Percentiles rank a stretch among this genome's conserved stretches.
phyloP scores from a whole-genome alignment of 768 basidiomycete species.

The Boletus huronensis region DNA sequence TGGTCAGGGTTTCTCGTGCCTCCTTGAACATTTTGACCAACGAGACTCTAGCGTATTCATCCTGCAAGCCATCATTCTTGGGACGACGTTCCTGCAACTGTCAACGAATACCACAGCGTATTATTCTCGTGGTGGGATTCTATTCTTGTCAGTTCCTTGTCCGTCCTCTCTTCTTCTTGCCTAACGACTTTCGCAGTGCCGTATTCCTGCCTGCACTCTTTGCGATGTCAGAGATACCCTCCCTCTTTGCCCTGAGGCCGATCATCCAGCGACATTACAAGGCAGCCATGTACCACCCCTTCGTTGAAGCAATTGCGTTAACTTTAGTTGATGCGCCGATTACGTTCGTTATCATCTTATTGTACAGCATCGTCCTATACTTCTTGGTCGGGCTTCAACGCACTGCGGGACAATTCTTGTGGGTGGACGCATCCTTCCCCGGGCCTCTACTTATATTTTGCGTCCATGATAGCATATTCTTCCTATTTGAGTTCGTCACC shows the following conservation, averaged over 20 bases:
- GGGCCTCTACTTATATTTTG: constrained; percentile 9
- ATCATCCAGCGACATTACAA: constrained; percentile 42
- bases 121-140: constrained; percentile 71
- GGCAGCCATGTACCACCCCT: constrained; percentile 51
- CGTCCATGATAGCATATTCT: constrained; percentile 43
- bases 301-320: constrained; percentile 43
- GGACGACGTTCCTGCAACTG: constrained; percentile 46
- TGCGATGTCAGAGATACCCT: constrained; percentile 56
- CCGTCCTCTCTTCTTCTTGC: background rate
- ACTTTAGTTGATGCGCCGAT: constrained; percentile 48
- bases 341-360: constrained; percentile 34
- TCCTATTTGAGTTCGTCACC: constrained; percentile 54
- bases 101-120: constrained; percentile 34
- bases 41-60: constrained; percentile 35
- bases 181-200: constrained; percentile 34
- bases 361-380: constrained; percentile 47
- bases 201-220: constrained; percentile 57
- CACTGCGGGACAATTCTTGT: constrained; percentile 64
- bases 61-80: constrained; percentile 32
- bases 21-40: background rate
- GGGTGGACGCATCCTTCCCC: constrained; percentile 23
- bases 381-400: constrained; percentile 58
- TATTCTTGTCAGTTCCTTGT: constrained; percentile 65
- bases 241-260: constrained; percentile 43
- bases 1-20: constrained; percentile 8